Base-by-base conservation (phyloP, 345 rosid species). In the Turnera subulata region DNA sequence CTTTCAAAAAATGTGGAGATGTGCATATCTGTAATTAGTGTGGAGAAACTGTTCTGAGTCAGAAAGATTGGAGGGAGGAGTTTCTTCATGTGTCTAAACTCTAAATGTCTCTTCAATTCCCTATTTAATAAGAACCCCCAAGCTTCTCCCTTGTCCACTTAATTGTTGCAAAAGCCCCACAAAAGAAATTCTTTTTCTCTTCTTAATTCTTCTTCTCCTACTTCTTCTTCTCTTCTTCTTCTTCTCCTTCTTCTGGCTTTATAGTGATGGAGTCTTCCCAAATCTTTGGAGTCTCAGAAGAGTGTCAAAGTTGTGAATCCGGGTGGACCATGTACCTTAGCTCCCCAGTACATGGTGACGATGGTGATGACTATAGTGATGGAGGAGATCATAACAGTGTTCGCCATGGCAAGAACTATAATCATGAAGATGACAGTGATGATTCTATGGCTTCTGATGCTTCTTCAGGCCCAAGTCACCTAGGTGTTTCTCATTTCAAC, bases 391-490 rank as follows among this genome's bases (percentile, higher is more conserved):
- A 3, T 9, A 32, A 33, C 23, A 54, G 12, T 17, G 44, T 48
- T 6, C 29, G 57, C 26, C 75, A 64, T 51, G 50, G 35, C 12
- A 48, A 61, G 11, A 55, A 59, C 5, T 49, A 62, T 2, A 47
- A 50, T 22, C 25, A 53, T 2, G 67, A 51, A 7, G 63, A 46
- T 16, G 56, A 55, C 17, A 68, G 66, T 33, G 66, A 68, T 60
- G 86, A 84, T 67, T 84, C 90, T 4, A 76, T 84, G 90, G 86
- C 81, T 29, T 84, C 90, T 45, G 90, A 84, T 59, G 90, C 90
- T 45, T 79, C 84, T 62, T 84, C 90, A 2, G 82, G 86, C 44
- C 89, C 81, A 45, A 76, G 80, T 54, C 60, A 59, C 50, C 70
- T 65, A 39, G 51, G 55, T 18, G 20, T 37, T 6, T 37, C 67